A percentile compares a stretch with the other conserved stretches of the same genome.
phyloP scores from a whole-genome alignment of 768 basidiomycete genomes.

The Hortiboletus flavorubellus region DNA sequence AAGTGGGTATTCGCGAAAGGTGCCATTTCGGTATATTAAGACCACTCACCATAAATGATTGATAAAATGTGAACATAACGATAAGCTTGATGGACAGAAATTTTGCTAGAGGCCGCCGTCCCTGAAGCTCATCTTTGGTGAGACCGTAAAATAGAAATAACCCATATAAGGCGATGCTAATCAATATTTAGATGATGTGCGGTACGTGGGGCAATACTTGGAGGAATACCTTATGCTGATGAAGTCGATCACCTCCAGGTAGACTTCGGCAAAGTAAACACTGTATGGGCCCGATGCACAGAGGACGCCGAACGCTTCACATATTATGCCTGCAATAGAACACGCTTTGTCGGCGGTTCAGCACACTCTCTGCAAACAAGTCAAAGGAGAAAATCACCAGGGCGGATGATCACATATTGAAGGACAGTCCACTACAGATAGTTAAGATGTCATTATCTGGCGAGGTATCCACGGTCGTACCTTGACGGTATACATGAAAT shows the following conservation, averaged over 20 bases:
- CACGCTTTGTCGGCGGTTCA: conserved; percentile 14
- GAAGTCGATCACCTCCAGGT: conserved; percentile 72
- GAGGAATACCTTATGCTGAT: conserved; percentile 68
- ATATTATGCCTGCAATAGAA: conserved; percentile 78
- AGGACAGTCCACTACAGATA: conserved; percentile 71
- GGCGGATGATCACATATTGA: conserved; percentile 81
- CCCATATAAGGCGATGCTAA: conserved; percentile 81
- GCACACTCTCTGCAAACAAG: neutral
- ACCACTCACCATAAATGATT: conserved; percentile 62
- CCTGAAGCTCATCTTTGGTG: conserved; percentile 74
- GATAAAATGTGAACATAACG: conserved; percentile 88
- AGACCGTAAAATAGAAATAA: conserved; percentile 80
- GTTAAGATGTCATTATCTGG: neutral
- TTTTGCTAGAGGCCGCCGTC: conserved; percentile 75
- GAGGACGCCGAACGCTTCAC: conserved; percentile 62
- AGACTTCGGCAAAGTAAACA: conserved; percentile 60
- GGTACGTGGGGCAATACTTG: neutral
- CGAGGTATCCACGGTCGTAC: conserved; percentile 34
- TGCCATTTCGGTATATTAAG: neutral
- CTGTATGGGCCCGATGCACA: conserved; percentile 64
- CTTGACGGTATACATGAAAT: conserved; percentile 89
- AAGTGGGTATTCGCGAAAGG: neutral
- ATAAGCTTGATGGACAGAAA: conserved; percentile 86
- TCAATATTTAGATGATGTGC: neutral
- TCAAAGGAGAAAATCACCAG: conserved; percentile 30